Evolutionary conservation across 176 grass and related monocot species (phyloP).

Genomic region (maize (Zea mays)): DNA sequence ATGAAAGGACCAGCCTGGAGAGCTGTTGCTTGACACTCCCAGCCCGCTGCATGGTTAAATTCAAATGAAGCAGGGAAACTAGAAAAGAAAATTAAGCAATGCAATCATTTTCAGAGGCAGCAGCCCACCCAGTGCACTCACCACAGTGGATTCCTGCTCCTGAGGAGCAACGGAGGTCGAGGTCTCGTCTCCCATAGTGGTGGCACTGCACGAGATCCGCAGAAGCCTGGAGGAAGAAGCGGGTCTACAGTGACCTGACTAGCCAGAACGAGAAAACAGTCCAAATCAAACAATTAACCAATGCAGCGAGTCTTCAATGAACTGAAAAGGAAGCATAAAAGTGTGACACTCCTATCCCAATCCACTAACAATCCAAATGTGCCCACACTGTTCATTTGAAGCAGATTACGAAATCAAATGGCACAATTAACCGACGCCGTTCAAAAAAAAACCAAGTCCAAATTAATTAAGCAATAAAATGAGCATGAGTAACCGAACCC

Average conservation of each 20-base stretch:
- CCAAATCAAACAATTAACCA: not conserved
- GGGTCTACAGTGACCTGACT: constrained; percentile 66
- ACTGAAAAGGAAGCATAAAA: not conserved
- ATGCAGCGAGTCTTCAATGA: not conserved
- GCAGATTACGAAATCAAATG: not conserved
- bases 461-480: not conserved
- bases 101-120: not conserved
- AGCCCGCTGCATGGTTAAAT: constrained; percentile 32
- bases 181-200: constrained; percentile 69
- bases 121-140: constrained; percentile 17
- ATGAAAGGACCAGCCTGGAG: constrained; percentile 54
- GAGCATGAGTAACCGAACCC: not conserved
- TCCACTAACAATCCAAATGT: not conserved
- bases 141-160: constrained; percentile 31
- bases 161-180: constrained; percentile 44
- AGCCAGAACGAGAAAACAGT: constrained; percentile 21
- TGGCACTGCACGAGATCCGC: constrained; percentile 24
- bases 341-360: not conserved
- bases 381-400: not conserved
- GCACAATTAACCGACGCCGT: not conserved
- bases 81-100: not conserved
- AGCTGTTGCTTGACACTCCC: constrained; percentile 91
- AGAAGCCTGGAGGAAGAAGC: constrained; percentile 33
- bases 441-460: not conserved
- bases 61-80: not conserved